Percentiles rank a stretch among this genome's conserved stretches.
These are phyloP conservation scores for Phanerochaete sordida DNA, from an alignment of 768 basidiomycete genomes.

Conservation along the genomic window DNA sequence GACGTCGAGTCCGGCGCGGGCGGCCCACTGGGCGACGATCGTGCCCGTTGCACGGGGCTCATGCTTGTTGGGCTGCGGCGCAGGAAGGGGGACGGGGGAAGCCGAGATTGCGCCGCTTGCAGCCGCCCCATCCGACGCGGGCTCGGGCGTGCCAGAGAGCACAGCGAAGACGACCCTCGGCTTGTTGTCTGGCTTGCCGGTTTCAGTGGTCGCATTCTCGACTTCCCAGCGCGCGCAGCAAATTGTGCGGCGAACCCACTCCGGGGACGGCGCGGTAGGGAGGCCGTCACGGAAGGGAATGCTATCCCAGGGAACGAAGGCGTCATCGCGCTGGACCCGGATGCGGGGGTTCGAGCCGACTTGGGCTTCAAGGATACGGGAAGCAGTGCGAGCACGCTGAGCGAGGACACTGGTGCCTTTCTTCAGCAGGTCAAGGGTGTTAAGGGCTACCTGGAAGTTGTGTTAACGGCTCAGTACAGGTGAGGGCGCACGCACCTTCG, in stretches of 20 bases:
- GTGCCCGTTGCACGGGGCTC: constrained; percentile 64
- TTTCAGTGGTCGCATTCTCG: constrained; percentile 42
- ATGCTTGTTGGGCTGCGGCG: constrained; percentile 53
- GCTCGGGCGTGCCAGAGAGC: constrained; percentile 16
- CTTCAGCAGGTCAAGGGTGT: constrained; percentile 89
- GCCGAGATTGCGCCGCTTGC: constrained; percentile 16
- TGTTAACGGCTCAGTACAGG: constrained; percentile 8
- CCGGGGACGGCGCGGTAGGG: constrained; percentile 50
- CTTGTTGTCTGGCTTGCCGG: constrained; percentile 15
- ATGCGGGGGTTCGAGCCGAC: constrained; percentile 82
- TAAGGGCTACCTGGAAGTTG: constrained; percentile 57
- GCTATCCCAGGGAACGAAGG: constrained; percentile 78
- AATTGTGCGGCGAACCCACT: constrained; percentile 83
- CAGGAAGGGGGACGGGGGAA: constrained; percentile 65
- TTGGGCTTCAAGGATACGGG: constrained; percentile 84
- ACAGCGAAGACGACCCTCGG: constrained; percentile 65
- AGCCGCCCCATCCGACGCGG: constrained; percentile 12
- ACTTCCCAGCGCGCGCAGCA: constrained; percentile 80
- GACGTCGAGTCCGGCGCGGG: constrained; percentile 53
- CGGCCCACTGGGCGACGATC: constrained; percentile 66
- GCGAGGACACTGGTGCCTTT: constrained; percentile 81
- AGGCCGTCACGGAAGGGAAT: constrained; percentile 49
- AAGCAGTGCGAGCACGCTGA: constrained; percentile 80
- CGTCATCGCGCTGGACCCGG: constrained; percentile 77
- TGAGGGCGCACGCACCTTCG: constrained; percentile 58